Conservation (phyloP, 2,329 filamentous ascomycete genomes). For the Sordariomycetes sp. region DNA sequence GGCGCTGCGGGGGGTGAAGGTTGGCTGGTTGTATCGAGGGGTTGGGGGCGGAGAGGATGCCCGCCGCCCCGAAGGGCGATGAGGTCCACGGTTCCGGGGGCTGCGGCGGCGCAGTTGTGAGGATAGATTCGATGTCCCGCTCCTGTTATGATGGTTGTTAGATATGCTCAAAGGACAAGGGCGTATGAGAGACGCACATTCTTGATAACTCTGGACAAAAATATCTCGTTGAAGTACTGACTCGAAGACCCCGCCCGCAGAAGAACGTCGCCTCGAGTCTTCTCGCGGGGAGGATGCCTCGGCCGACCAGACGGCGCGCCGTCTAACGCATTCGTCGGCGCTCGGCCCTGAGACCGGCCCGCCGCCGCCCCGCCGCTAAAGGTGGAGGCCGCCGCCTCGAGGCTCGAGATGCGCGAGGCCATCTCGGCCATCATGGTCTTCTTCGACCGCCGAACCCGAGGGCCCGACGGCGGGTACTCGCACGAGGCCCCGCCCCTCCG, state of each 20-base stretch:
- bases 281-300: not conserved
- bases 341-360: not conserved
- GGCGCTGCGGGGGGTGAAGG: not conserved
- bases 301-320: not conserved
- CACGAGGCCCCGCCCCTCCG: not conserved
- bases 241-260: not conserved
- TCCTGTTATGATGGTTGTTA: not conserved
- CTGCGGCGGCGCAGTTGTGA: not conserved
- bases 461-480: slow-evolving; percentile 5
- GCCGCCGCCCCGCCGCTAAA: not conserved
- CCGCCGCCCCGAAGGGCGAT: slow-evolving; percentile 5
- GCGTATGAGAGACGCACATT: slow-evolving; percentile 11
- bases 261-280: not conserved
- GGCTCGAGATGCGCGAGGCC: not conserved
- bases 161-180: not conserved
- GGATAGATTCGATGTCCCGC: not conserved
- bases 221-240: slow-evolving; percentile 18
- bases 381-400: not conserved
- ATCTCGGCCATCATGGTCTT: not conserved
- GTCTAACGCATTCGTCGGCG: not conserved
- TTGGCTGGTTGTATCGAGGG: not conserved
- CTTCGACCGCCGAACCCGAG: slow-evolving; percentile 8
- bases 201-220: slow-evolving; percentile 20
- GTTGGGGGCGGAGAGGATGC: not conserved
- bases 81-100: not conserved